Percentiles rank a stretch among this genome's conserved stretches.
Evolutionary conservation across 805 yeast genomes (phyloP).

Genomic region (Lipomyces kockii): DNA sequence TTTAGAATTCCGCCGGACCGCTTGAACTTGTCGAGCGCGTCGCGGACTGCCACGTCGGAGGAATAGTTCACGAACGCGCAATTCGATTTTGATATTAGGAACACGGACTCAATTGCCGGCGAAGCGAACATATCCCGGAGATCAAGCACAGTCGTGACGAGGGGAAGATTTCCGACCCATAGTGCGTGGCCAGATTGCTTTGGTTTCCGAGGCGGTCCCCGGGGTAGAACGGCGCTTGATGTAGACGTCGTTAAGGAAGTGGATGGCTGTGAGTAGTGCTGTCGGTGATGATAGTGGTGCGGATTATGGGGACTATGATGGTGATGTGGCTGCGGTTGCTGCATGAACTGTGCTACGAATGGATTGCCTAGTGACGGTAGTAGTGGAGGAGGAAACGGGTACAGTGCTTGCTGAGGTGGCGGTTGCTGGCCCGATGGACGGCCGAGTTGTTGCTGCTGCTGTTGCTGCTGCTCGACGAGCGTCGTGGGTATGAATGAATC

Average conservation of each 20-base stretch:
- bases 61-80: constrained; percentile 51
- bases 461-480: constrained; percentile 8
- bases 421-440: constrained; percentile 6
- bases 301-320: constrained; percentile 5
- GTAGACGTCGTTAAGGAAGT: constrained; percentile 8
- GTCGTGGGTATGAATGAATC: constrained; percentile 7
- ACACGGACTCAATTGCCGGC: constrained; percentile 46
- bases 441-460: constrained; percentile 2
- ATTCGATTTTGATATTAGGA: constrained; percentile 48
- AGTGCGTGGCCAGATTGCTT: constrained; percentile 49
- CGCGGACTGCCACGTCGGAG: constrained; percentile 42
- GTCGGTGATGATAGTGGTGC: constrained; percentile 15
- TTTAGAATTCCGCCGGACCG: constrained; percentile 43
- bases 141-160: constrained; percentile 45
- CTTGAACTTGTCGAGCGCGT: constrained; percentile 41
- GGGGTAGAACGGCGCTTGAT: constrained; percentile 29
- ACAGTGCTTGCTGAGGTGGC: constrained; percentile 5
- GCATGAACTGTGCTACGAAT: not conserved
- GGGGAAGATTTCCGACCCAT: constrained; percentile 54
- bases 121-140: constrained; percentile 48
- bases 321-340: constrained; percentile 11
- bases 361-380: constrained; percentile 4
- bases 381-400: not conserved
- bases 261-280: constrained; percentile 3
- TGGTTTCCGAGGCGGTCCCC: constrained; percentile 52